phyloP scores from a whole-genome alignment of 306 rosid genomes.

The Ormosia emarginata region DNA sequence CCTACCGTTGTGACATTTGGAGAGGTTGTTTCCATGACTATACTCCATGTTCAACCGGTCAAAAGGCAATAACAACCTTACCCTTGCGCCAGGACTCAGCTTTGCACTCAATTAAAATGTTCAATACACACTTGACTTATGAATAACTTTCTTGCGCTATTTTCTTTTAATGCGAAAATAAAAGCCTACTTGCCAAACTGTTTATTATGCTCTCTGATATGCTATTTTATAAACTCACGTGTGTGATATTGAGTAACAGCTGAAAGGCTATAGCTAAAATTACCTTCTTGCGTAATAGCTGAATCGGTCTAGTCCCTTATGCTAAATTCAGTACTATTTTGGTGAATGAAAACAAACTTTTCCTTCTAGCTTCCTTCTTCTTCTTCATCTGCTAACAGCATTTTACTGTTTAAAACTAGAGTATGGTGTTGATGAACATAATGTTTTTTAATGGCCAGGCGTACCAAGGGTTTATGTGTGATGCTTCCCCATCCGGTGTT shows the following conservation, averaged over 20 bases:
- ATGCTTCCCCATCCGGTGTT: conserved; percentile 29
- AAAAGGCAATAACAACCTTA: too few relatives aligned
- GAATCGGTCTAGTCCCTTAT: background rate
- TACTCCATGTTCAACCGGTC: too few relatives aligned
- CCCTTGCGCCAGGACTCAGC: too few relatives aligned
- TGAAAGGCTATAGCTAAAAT: background rate
- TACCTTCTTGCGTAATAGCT: background rate
- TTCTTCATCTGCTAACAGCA: background rate
- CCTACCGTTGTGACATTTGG: too few relatives aligned
- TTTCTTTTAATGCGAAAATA: background rate
- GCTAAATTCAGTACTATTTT: background rate
- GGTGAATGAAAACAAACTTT: background rate
- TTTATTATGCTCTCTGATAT: background rate
- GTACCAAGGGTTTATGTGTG: conserved; percentile 33
- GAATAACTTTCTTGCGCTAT: background rate
- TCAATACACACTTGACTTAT: too few relatives aligned
- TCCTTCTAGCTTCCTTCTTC: background rate
- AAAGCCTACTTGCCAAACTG: background rate
- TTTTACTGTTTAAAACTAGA: background rate
- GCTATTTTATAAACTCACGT: background rate
- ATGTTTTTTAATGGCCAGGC: conserved; percentile 12
- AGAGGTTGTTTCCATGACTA: too few relatives aligned
- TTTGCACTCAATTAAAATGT: too few relatives aligned
- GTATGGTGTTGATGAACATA: background rate
- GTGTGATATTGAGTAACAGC: background rate